Base-by-base conservation (phyloP, 179 eudicot genomes). In the Vitellaria paradoxa region DNA sequence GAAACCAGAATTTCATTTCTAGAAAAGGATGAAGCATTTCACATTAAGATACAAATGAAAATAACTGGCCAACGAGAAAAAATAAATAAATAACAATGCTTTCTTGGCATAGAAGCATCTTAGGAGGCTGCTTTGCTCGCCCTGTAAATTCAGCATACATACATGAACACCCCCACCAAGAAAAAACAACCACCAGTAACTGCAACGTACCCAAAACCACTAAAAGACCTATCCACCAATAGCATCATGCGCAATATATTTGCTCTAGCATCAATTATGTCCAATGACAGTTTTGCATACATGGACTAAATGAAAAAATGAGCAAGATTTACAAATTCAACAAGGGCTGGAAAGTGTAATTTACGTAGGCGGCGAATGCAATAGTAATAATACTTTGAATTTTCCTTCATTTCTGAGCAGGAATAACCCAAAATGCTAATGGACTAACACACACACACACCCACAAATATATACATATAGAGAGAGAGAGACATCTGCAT, bases 91-190 rank as follows among this genome's bases (percentile, higher is more conserved):
- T 78, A 53, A 7, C 6, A 71, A 14, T 17, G 52, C 52, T 30
- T 72, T 57, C 55, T 13, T 40, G 46, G 60, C 61, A 30, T 47
- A 20, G 68, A 42, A 42, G 68, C 67, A 73, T 73, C 24, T 60
- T 18, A 42, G 42, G 26, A 18, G 17, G 12, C 65, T 45, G 52
- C 17, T 52, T 18, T 56, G 23, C 21, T 30, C 30, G 52, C 57
- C 23, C 49, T 21, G n/a, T 49, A 50, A 50, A 3, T 70, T 24
- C 20, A 20, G n/a, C 9, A 15, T 24, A 9, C 4, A 30, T 30
- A 30, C 37, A 30, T 68, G 56, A 68, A 20, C 50, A 42, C 45
- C 24, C 71, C 37, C 37, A 8, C 18, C 9, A 13, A 40, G 37
- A 30, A 2, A 30, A 2, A 30, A 2, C 37, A 30, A 30, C 37